Evolutionary conservation across 805 yeast species (phyloP), one percentile per base, ranked within the genome.

Genomic region (Ogataea saltuana): DNA sequence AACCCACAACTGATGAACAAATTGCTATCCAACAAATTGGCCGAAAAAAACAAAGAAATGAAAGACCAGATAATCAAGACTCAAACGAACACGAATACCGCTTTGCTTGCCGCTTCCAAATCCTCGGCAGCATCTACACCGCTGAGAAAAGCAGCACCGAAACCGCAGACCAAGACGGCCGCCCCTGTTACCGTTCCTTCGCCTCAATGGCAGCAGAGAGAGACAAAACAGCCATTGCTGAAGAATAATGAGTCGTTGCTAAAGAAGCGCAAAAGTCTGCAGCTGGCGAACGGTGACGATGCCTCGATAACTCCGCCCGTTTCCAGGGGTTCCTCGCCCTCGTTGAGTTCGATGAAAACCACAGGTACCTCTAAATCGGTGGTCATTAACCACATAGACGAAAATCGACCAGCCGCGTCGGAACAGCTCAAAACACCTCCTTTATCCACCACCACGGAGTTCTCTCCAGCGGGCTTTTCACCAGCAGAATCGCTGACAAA

Each of bases 1-100:
- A 65, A 59, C 42, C 67, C 61, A 7, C 60, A 58, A 13, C 46
- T 61, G 31, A 60, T 65, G 66, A 62, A 57, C 46, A 65, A 63
- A 42, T 65, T 64, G 3, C 49, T 65, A 3, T 53, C 59, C 3
- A 61, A 65, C 39, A 52, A 64, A 36, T 48, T 64, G 12, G 54
- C 58, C 10, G 64, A 58, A 36, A 64, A 64, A 35, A 60, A 57
- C 39, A 52, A 50, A 26, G 59, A 57, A 25, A 46, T 61, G 3
- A 58, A 53, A 26, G 54, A 52, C n/a, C 53, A 51, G 20, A 44
- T 56, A n/a, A 37, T 48, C 2, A 51, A 50, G 16, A 41, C 48
- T 1, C 53, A 46, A 20, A 43, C 45, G 4, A 39, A 48, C 16
- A 26, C 45, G 10, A 43, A 30, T 21, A 50, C 56, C 9, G 62